Evolutionary conservation across 768 basidiomycete genomes (phyloP), one percentile per base, ranked within the genome.

Genomic region (Cystobasidium tubakii): DNA sequence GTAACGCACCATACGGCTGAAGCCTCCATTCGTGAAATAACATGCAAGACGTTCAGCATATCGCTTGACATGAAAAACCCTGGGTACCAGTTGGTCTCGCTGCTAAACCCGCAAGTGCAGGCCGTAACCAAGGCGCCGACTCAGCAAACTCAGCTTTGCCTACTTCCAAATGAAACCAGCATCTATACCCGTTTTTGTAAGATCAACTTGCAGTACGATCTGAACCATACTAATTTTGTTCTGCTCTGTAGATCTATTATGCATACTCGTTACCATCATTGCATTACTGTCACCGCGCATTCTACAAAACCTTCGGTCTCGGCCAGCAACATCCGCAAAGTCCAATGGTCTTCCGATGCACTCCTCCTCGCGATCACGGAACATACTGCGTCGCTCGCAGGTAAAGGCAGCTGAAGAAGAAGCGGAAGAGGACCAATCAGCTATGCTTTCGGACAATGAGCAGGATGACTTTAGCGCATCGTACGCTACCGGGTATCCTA

Each of bases 1-100:
- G 88, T 78, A n/a, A 83, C 83, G 79, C 87, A 88, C 80, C 76
- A 81, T 75, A 79, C 81, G 66, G 75, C 75, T 69, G 74, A 74
- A n/a, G 74, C 74, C 42, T 81, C 81, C 42, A 82, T 86, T 15
- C 85, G 84, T 64, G 94, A 98, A 82, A 85, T 94, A 23, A 90
- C 91, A 0, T 86, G 97, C 78, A 96, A 92, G 80, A 89, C 91
- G 1, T 84, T 96, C 78, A 92, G 91, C 15, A 91, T 93, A 84
- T 89, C 88, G 1, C 90, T 92, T 87, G 91, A 90, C 36, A 86
- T 98, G 66, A 84, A 85, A 54, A 84, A 84, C 33, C 93, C 95
- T 6, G 95, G 92, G 50, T 92, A 93, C 82, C 91, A 95, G 77
- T 85, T 98, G 23, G 85, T 98, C 54, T 90, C 92, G 0, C 85